Conservation (phyloP, 495 filamentous ascomycete genomes). For the Extremus antarcticus region DNA sequence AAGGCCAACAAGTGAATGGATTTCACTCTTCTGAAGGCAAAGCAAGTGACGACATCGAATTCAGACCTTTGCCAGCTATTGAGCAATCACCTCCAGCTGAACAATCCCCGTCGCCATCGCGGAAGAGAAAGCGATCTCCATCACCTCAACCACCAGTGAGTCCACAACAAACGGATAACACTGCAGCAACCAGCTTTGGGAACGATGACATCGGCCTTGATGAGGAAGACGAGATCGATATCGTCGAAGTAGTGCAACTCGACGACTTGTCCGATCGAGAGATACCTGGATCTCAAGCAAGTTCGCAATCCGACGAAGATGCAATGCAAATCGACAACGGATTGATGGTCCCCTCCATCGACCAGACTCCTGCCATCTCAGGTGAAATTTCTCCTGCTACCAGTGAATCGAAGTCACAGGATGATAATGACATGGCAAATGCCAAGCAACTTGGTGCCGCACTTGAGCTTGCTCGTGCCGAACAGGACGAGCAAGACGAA, state of each 20-base stretch:
- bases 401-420: neutral
- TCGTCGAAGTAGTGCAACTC: slow-evolving; percentile 1
- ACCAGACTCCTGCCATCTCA: slow-evolving; percentile 1
- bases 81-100: neutral
- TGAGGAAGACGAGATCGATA: slow-evolving; percentile 3
- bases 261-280: slow-evolving; percentile 13
- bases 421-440: neutral
- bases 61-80: neutral
- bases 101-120: slow-evolving; percentile 4
- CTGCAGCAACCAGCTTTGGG: neutral
- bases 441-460: neutral
- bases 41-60: neutral
- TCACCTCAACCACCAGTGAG: neutral
- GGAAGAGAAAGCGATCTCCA: slow-evolving; percentile 13
- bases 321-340: neutral
- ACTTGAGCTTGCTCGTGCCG: neutral
- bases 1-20: neutral
- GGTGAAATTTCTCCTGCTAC: neutral
- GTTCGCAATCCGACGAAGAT: neutral
- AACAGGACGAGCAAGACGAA: neutral
- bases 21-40: neutral
- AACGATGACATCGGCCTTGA: neutral
- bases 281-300: neutral
- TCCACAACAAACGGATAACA: neutral
- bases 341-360: neutral